Base-by-base conservation (phyloP, 1,139 yeast genomes). In the Meyerozyma smithsonii region DNA sequence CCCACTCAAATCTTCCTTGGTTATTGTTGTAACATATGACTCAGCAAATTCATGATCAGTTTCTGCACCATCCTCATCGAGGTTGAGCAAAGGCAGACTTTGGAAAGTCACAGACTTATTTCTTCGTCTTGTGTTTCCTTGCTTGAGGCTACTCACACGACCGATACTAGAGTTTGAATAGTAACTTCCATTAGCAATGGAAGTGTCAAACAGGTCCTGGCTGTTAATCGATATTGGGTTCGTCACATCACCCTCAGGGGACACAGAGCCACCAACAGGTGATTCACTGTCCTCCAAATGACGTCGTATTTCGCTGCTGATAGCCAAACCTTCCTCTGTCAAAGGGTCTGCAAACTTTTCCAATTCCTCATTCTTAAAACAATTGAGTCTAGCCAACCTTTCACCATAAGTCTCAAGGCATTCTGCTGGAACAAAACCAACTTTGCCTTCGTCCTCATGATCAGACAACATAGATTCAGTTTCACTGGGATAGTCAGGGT, bases 401-500 rank as follows among this genome's bases (percentile, higher is more conserved):
- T 92, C 98, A 35, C 82, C 86, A 45, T 87, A 89, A 0, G 96
- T 87, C 61, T 92, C 98, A 35, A 92, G 68, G 47, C 95, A 83
- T 59, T 92, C 98, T 1, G 97, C 97, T 1, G 98, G 98, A 1
- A 95, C 94, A 64, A 90, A 94, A 3, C 97, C 98, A 40, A 89
- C 75, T 53, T 78, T 79, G 1, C 74, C 61, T 52, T 76, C 80
- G 57, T 84, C 88, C n/a, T 60, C 69, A 21, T 30, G 20, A 14
- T 30, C 34, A 10, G 34, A 30, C 14, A 30, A 11, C 34, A 17
- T 46, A 8, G 34, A 30, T 8, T 30, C 34, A n/a, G 34, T 30
- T 4, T 30, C 34, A 8, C 34, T 30, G 5, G 18, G 16, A 20
- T 16, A 12, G 12, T 19, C 36, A 5, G 16, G 15, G 21, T 34